Conservation (phyloP, 1,284 basidiomycete species). For the Cystobasidium sp. region DNA sequence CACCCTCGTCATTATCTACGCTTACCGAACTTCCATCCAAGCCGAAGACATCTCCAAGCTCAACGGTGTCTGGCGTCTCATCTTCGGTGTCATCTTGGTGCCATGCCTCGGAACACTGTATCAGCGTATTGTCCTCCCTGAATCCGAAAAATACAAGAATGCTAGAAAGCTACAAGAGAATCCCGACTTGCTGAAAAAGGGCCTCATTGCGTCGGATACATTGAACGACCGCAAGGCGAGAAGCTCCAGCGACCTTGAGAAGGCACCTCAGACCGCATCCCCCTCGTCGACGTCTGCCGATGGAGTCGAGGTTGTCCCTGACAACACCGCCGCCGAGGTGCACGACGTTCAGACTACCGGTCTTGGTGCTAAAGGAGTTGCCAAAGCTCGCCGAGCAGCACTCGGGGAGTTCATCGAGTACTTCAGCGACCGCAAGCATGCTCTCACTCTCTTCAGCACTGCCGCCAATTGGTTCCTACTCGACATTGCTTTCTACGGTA, state of each 20-base stretch:
- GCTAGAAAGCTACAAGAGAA: slow-evolving; percentile 42
- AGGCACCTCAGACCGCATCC: slow-evolving; percentile 13
- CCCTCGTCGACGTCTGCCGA: neutral
- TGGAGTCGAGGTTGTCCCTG: slow-evolving; percentile 47
- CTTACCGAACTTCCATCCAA: slow-evolving; percentile 68
- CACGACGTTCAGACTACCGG: slow-evolving; percentile 58
- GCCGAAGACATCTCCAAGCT: slow-evolving; percentile 59
- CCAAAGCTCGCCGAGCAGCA: slow-evolving; percentile 46
- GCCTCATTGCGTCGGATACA: slow-evolving; percentile 16
- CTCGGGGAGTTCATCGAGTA: slow-evolving; percentile 66
- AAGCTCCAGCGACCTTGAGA: slow-evolving; percentile 21
- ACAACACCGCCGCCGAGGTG: slow-evolving; percentile 65
- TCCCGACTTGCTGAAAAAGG: slow-evolving; percentile 41
- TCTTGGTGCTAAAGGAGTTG: slow-evolving; percentile 34
- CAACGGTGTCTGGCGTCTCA: slow-evolving; percentile 61
- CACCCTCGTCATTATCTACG: slow-evolving; percentile 68
- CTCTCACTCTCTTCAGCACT: slow-evolving; percentile 69
- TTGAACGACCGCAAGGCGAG: slow-evolving; percentile 1
- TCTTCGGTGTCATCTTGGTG: slow-evolving; percentile 67
- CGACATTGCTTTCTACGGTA: slow-evolving; percentile 70
- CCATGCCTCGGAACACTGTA: slow-evolving; percentile 72
- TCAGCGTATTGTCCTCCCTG: slow-evolving; percentile 74
- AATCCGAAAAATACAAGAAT: slow-evolving; percentile 65
- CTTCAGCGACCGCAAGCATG: slow-evolving; percentile 69
- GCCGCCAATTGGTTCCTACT: slow-evolving; percentile 73